A percentile compares a stretch with the other conserved stretches of the same genome.
phyloP scores from a whole-genome alignment of 2,329 filamentous ascomycete genomes.

The Aspergillus amoenus region DNA sequence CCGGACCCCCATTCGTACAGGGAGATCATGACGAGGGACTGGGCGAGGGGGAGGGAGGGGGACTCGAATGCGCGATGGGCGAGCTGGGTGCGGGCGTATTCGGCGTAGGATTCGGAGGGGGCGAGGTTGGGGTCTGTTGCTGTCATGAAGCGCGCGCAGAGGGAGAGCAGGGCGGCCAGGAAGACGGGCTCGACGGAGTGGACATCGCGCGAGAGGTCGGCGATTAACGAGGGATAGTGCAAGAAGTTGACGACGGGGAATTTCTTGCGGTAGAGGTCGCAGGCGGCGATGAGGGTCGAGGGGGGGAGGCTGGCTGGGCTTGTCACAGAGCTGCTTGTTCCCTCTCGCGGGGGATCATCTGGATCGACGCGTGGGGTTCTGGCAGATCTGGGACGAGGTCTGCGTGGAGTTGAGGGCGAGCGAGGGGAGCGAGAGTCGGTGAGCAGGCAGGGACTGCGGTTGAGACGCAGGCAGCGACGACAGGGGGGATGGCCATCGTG shows the following conservation, averaged over 20 bases:
- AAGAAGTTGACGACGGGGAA: constrained; percentile 39
- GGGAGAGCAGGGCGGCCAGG: constrained; percentile 33
- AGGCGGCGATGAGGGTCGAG: constrained; percentile 33
- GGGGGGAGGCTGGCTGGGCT: constrained; percentile 16
- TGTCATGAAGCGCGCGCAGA: constrained; percentile 35
- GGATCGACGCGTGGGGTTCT: too few relatives aligned
- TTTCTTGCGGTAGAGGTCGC: constrained; percentile 38
- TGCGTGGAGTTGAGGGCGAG: neutral
- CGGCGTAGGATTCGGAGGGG: constrained; percentile 30
- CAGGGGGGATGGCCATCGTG: constrained; percentile 37
- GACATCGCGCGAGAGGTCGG: constrained; percentile 31
- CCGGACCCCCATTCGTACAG: constrained; percentile 40
- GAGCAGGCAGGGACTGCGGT: constrained; percentile 25
- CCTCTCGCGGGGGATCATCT: too few relatives aligned
- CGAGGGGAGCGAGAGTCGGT: constrained; percentile 30
- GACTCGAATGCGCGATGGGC: constrained; percentile 33
- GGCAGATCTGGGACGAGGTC: neutral
- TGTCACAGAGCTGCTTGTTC: too few relatives aligned
- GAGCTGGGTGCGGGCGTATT: constrained; percentile 33
- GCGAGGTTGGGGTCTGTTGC: constrained; percentile 23
- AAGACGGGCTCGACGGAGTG: constrained; percentile 35
- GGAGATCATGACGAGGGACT: constrained; percentile 37
- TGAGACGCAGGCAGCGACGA: constrained; percentile 30
- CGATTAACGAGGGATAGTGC: constrained; percentile 37
- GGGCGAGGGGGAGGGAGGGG: constrained; percentile 35